A percentile compares a stretch with the other conserved stretches of the same genome.
Conservation (phyloP, 2,329 filamentous ascomycete genomes). For the Fusarium sp. region DNA sequence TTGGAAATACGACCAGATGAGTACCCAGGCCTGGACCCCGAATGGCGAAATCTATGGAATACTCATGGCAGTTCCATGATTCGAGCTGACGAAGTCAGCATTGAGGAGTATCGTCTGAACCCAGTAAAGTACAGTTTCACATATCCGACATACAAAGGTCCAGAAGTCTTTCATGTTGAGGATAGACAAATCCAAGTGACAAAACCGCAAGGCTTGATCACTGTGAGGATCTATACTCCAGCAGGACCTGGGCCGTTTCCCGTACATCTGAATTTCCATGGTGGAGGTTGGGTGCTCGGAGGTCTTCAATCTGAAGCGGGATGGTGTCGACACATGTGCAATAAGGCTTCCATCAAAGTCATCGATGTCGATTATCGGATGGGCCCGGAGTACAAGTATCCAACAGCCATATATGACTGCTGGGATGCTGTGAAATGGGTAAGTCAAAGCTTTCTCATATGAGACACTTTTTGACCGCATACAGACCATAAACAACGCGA, state of each 20-base stretch:
- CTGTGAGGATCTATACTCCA: background rate
- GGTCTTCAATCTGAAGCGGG: background rate
- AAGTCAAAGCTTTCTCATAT: accelerated
- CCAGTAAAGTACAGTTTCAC: constrained; percentile 1
- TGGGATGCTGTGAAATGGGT: constrained; percentile 8
- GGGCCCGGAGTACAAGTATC: background rate
- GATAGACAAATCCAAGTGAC: background rate
- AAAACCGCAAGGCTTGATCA: background rate
- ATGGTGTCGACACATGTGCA: background rate
- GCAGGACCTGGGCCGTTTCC: background rate
- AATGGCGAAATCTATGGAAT: background rate
- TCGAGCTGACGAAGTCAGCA: background rate
- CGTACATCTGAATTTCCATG: background rate
- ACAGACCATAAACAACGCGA: background rate
- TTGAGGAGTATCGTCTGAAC: background rate
- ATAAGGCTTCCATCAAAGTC: background rate
- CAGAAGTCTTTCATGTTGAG: background rate
- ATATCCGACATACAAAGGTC: background rate
- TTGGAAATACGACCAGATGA: background rate
- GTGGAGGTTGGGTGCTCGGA: background rate
- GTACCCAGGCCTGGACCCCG: background rate
- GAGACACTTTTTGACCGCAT: background rate
- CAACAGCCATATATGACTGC: background rate
- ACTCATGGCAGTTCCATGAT: background rate
- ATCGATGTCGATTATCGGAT: constrained; percentile 3